Evolutionary conservation across 164 flowering plant genomes (phyloP).

Genomic region (Liriodendron chinense): DNA sequence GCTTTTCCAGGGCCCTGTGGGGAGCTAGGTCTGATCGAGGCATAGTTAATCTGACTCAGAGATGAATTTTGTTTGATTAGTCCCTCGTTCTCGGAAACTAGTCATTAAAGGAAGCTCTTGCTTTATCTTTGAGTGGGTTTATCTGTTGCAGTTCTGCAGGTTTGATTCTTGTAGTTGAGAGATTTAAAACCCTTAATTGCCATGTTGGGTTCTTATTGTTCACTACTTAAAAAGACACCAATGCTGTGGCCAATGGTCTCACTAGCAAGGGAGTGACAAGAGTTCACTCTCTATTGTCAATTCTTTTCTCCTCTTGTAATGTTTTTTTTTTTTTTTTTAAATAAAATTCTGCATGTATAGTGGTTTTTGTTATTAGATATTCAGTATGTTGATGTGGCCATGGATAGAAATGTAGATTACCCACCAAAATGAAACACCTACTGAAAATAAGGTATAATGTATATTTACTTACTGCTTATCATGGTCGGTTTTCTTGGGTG

Average conservation of each 20-base stretch:
- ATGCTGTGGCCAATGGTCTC: background rate
- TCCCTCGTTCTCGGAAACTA: background rate
- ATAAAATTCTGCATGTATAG: background rate
- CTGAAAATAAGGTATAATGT: background rate
- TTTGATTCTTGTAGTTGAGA: background rate
- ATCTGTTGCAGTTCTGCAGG: background rate
- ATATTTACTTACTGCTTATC: background rate
- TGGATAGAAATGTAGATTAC: background rate
- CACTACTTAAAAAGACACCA: background rate
- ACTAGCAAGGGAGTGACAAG: background rate
- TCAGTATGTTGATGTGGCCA: background rate
- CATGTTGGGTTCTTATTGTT: background rate
- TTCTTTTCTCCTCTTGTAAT: background rate
- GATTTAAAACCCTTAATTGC: background rate
- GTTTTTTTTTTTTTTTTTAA: too few species aligned
- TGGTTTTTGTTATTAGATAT: background rate
- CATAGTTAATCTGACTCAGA: background rate
- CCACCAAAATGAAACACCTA: background rate
- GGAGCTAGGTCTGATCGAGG: background rate
- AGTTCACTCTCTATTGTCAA: background rate
- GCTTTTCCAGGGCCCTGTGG: background rate
- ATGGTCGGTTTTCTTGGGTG: constrained; percentile 10
- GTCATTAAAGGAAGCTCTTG: background rate
- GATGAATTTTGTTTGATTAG: background rate
- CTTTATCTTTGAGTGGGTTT: background rate